Base-by-base conservation (phyloP, 2,329 filamentous ascomycete genomes). In the Neonectria sp. region DNA sequence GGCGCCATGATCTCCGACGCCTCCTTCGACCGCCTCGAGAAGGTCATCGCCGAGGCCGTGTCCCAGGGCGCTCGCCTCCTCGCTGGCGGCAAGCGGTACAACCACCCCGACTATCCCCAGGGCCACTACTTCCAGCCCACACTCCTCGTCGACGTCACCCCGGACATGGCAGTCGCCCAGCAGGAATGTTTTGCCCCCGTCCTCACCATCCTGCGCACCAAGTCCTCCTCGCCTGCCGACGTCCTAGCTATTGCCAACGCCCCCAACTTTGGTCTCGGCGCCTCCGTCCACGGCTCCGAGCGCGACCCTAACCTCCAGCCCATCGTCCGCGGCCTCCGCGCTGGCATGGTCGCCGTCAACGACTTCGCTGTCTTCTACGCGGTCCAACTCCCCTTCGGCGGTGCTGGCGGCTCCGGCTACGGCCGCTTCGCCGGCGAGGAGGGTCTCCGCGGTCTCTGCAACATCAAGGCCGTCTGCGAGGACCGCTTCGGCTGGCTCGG, bases 61-160 rank as follows among this genome's bases (percentile, higher is more conserved):
- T 81, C 84, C 4, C 84, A 91, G 69, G 96, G 96, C 68, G 96
- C 96, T 1, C 88, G 90, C 29, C 90, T 98, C 31, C 86, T 98
- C 48, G 91, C 88, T 46, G 96, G 96, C 71, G 96, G 96, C 7
- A 89, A 86, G 67, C 89, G 92, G 55, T 87, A 91, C 78, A 72
- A 78, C 5, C 95, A 98, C 81, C 93, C 94, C 0, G 84, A 89
- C 3, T 88, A 95, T 78, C 91, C 93, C 0, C 83, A 87, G 24
- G 96, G 95, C 25, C 94, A 97, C 83, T 99, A 98, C 86, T 99
- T 99, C 85, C 81, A 88, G 24, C 96, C 96, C 0, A 99, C 96
- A 0, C 87, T 99, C 25, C 89, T 99, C 51, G 93, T 91, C n/a
- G 93, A 97, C 80, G 95, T 99, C 6, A 96, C 92, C 0, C 87